Evolutionary conservation across 345 rosid species (phyloP), one percentile per base, ranked within the genome.

Genomic region (Gossypium bickii): DNA sequence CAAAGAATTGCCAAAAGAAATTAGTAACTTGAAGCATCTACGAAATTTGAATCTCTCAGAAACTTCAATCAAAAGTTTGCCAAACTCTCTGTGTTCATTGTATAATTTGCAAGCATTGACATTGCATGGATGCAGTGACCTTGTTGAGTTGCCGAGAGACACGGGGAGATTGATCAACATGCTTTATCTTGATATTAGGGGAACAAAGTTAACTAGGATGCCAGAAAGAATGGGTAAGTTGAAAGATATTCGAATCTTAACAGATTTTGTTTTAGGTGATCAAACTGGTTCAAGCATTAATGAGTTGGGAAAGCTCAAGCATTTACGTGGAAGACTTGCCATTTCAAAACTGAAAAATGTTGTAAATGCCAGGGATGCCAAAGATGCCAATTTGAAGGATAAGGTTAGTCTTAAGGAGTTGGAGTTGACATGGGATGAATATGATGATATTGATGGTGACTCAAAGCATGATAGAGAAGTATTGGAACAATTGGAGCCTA

Each of bases 141-240:
- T 83, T 44, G 41, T 24, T 43, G 67, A 79, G 66, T 77, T 83
- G 67, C 86, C 88, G 20, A 55, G 66, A 74, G 73, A 41, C 64
- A 80, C 79, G 22, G 67, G 74, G 22, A 82, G 81, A n/a, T 78
- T 85, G 71, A 75, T 79, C 77, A 75, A 77, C 67, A 62, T 85
- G 71, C 78, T 76, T 3, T 52, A 78, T 71, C 86, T 85, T 16
- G 71, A 83, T 71, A 74, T 79, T 3, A 56, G 72, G 61, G 69
- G 27, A 43, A 73, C 80, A 57, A 60, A 70, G 2, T 34, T 83
- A 49, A 13, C 43, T 61, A 78, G 73, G 78, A 75, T 85, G 81
- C 88, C 88, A 0, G 13, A 11, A 52, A 83, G 81, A 49, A 85
- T 85, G 48, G 65, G 27, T 7, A 72, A 75, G 71, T 67, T 83